Evolutionary conservation across 1,284 basidiomycete species (phyloP), one percentile per base, ranked within the genome.

Genomic region (Retiboletus flavoniger): DNA sequence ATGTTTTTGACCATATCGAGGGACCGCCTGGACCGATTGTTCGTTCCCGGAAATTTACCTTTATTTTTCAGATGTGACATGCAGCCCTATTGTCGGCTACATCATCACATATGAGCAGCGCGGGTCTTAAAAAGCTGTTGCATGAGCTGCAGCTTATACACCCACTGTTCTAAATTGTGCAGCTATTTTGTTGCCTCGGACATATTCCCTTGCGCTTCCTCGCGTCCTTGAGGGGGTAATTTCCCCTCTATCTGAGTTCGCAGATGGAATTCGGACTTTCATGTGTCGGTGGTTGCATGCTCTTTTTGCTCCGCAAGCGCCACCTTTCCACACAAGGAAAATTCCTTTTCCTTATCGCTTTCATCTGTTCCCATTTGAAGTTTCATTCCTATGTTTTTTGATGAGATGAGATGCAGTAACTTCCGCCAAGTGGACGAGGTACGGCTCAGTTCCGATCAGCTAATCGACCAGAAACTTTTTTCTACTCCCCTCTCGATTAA

Each of bases 221-320:
- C 42, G 56, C 45, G 40, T 55, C 49, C 48, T 51, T 58, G 60
- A 50, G 50, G 53, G 52, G 24, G 24, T 48, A 53, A 65, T 50
- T 63, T 53, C 55, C 60, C 47, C 53, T 56, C 54, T 63, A 54
- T 67, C 66, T 69, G 66, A 70, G 68, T 66, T 70, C 67, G 38
- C 68, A 63, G 60, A 45, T 47, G 47, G 46, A 41, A 53, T 68
- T 66, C 68, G 64, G 64, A 66, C 68, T 66, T 66, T 66, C 64
- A 67, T 68, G 56, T 68, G 66, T 68, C 62, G 55, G 54, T 64
- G 55, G 59, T 65, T 64, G 44, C 54, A 53, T 63, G 38, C 39
- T 54, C 45, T 50, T 54, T 55, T 63, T 67, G 60, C 54, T 66
- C 63, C 64, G 57, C 62, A 67, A 58, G 47, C 43, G 61, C 61